Conservation (phyloP, 495 filamentous ascomycete genomes). For the Aspergillus saccharolyticus region DNA sequence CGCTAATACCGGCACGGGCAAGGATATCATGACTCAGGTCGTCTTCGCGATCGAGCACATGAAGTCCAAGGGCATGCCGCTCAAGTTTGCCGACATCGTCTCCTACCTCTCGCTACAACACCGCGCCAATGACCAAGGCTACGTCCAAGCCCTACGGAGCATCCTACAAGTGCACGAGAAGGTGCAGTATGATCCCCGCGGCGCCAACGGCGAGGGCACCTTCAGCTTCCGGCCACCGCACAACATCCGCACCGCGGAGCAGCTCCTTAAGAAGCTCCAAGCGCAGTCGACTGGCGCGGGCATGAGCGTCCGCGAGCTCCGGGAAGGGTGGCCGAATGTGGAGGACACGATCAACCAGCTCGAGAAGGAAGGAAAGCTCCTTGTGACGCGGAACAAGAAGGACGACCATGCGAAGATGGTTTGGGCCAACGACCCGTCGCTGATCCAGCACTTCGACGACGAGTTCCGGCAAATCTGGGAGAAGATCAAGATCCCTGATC, state of each 20-base stretch:
- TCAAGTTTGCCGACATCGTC: constrained; percentile 68
- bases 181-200: constrained; percentile 63
- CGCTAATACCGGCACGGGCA: constrained; percentile 67
- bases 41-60: constrained; percentile 79
- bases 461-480: constrained; percentile 83
- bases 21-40: constrained; percentile 77
- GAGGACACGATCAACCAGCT: constrained; percentile 70
- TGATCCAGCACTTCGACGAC: constrained; percentile 68
- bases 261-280: constrained; percentile 75
- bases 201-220: constrained; percentile 55
- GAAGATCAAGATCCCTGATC: constrained; percentile 68
- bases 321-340: constrained; percentile 89
- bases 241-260: constrained; percentile 66
- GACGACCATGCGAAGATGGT: constrained; percentile 80
- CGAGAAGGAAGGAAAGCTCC: constrained; percentile 70
- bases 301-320: constrained; percentile 77
- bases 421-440: constrained; percentile 79
- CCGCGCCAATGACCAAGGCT: constrained; percentile 40
- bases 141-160: constrained; percentile 39
- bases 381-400: constrained; percentile 88
- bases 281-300: constrained; percentile 74
- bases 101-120: constrained; percentile 67
- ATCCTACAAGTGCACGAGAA: constrained; percentile 54
- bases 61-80: constrained; percentile 66
- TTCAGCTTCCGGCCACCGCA: constrained; percentile 76